Evolutionary conservation across 2,329 filamentous ascomycete genomes (phyloP), one percentile per base, ranked within the genome.

Genomic region (Aplosporella prunicola): DNA sequence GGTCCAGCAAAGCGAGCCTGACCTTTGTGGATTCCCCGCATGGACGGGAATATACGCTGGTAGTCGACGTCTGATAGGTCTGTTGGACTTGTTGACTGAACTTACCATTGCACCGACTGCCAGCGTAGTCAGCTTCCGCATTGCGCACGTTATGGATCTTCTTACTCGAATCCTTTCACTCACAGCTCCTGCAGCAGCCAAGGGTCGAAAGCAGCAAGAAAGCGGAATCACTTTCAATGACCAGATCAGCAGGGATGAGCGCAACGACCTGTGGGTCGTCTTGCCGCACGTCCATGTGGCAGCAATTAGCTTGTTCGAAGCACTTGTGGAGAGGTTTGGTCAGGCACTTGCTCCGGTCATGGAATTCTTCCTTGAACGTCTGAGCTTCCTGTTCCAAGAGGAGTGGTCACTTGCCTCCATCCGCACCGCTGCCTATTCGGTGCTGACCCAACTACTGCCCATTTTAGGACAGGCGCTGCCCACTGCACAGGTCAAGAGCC

Each of bases 1-100:
- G 46, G 52, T 46, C 44, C 63, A 48, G 53, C 61, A 66, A 42
- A 47, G 53, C 6, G 60, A 59, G 6, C 40, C 55, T 9, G 63
- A 69, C 42, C 47, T 56, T 7, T 51, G 71, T 26, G 67, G 64
- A 17, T 62, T 93, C n/a, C 72, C 76, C 1, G 47, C 62, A 0
- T 95, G 88, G 88, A 67, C 63, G 9, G 85, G 87, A 8, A 63
- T 94, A n/a, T 69, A 73, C 44, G 73, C 79, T 15, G 89, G 89
- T 5, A 64, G 75, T 11, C 76, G 86, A 52, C 74, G 85, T 37
- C 59, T 93, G 2, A 56, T 73, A 10, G 73, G 75, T 5, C 66
- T 93, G 4, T 60, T 94, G 16, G 64, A 68, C 22, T 67, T 83
- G 29, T 59, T 94, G 20, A 68, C 71, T 17, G 68, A 73, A 20